Conservation (phyloP, 257 asterid genomes). For the Sherardia arvensis region DNA sequence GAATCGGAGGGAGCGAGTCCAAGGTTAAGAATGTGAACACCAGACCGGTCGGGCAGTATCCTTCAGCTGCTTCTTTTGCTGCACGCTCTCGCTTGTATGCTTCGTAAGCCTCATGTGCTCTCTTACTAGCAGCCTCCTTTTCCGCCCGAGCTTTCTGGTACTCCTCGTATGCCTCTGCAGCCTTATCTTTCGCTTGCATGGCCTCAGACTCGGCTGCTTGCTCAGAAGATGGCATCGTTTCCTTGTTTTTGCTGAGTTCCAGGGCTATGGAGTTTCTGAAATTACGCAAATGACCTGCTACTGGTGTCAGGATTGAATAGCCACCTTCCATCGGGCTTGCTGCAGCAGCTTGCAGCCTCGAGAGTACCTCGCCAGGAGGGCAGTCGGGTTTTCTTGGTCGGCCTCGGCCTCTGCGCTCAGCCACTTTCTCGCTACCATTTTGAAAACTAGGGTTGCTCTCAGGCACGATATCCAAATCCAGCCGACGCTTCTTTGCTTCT, state of each 20-base stretch:
- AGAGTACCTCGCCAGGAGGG: slow-evolving; percentile 40
- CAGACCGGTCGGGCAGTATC: slow-evolving; percentile 44
- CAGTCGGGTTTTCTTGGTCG: slow-evolving; percentile 7
- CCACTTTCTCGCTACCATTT: background rate
- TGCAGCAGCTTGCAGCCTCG: slow-evolving; percentile 42
- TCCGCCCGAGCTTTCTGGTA: background rate
- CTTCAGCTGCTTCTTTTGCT: slow-evolving; percentile 20
- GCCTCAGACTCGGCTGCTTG: slow-evolving; percentile 27
- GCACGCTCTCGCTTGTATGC: background rate
- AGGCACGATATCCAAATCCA: background rate
- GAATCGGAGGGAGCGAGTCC: slow-evolving; percentile 48
- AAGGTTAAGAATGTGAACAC: slow-evolving; percentile 38
- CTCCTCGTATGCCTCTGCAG: slow-evolving; percentile 3
- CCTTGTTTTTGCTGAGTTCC: slow-evolving; percentile 14
- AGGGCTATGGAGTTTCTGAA: slow-evolving; percentile 32
- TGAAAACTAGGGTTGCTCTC: background rate
- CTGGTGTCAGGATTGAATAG: slow-evolving; percentile 14
- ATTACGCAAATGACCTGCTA: slow-evolving; percentile 33
- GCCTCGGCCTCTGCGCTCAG: background rate
- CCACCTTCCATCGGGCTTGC: slow-evolving; percentile 37
- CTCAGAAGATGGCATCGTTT: slow-evolving; percentile 9
- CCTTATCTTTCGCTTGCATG: slow-evolving; percentile 30
- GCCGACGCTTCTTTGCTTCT: background rate
- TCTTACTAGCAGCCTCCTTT: background rate
- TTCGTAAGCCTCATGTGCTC: background rate